Percentiles rank a stretch among this genome's conserved stretches.
Evolutionary conservation across 805 yeast species (phyloP).

Genomic region (Candida maltosa): DNA sequence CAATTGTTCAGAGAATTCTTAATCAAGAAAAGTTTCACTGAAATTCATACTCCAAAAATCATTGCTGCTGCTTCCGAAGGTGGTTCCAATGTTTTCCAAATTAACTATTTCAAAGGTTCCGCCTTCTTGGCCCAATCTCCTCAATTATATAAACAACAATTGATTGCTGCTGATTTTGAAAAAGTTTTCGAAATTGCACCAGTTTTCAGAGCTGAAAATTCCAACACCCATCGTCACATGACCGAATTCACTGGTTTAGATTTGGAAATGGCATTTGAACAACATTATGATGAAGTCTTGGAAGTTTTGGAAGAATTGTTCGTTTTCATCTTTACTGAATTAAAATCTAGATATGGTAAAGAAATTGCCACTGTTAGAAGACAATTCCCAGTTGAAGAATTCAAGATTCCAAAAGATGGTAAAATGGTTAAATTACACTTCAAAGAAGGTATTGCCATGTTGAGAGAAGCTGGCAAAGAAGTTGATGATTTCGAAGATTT

Average conservation of each 20-base stretch:
- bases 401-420: slow-evolving; percentile 89
- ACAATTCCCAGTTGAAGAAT: slow-evolving; percentile 97
- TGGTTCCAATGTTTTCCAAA: slow-evolving; percentile 95
- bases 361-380: slow-evolving; percentile 88
- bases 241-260: slow-evolving; percentile 98
- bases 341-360: slow-evolving; percentile 71
- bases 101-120: slow-evolving; percentile 85
- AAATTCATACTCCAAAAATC: slow-evolving; percentile 94
- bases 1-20: slow-evolving; percentile 87
- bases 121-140: slow-evolving; percentile 98
- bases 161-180: slow-evolving; percentile 97
- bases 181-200: slow-evolving; percentile 95
- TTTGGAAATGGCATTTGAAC: slow-evolving; percentile 97
- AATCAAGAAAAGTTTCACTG: slow-evolving; percentile 64
- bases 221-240: slow-evolving; percentile 98
- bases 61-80: slow-evolving; percentile 97
- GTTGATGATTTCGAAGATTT: slow-evolving; percentile 88
- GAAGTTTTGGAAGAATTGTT: slow-evolving; percentile 67
- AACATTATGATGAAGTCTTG: slow-evolving; percentile 91
- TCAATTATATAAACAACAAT: slow-evolving; percentile 95
- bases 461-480: slow-evolving; percentile 82
- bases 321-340: slow-evolving; percentile 81
- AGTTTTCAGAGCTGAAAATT: slow-evolving; percentile 98
- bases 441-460: slow-evolving; percentile 86
- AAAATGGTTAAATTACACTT: slow-evolving; percentile 87